Conservation (phyloP, 2,329 filamentous ascomycete species). For the Colletotrichum plurivorum region DNA sequence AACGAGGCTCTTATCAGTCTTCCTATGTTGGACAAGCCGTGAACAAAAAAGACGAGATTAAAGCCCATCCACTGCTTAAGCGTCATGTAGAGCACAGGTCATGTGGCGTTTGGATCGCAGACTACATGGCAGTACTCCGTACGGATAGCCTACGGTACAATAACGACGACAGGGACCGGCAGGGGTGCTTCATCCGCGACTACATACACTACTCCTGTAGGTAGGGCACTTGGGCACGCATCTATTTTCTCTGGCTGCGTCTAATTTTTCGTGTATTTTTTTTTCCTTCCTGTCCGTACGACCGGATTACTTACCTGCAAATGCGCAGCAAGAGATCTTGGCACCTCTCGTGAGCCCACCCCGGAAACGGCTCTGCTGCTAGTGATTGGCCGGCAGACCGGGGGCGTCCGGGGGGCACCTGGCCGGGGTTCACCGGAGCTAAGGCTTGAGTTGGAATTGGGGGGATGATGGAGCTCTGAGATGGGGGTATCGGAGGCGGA, state of each 20-base stretch:
- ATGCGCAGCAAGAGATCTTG: constrained; percentile 35
- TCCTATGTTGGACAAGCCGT: too few relatives aligned
- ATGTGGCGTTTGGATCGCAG: too few relatives aligned
- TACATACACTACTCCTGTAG: too few relatives aligned
- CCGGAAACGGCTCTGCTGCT: not conserved
- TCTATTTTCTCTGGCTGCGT: too few relatives aligned
- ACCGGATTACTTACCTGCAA: constrained; percentile 24
- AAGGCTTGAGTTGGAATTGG: constrained; percentile 11
- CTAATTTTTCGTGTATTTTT: not conserved
- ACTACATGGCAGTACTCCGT: too few relatives aligned
- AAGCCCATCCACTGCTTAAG: too few relatives aligned
- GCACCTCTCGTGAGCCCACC: constrained; percentile 13
- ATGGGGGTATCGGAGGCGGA: constrained; percentile 11
- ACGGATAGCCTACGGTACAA: too few relatives aligned
- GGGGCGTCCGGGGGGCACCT: constrained; percentile 11
- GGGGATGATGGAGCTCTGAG: not conserved
- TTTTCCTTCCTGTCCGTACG: constrained; percentile 15
- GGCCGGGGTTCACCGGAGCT: constrained; percentile 9
- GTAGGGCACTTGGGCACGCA: too few relatives aligned
- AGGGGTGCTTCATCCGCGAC: not conserved
- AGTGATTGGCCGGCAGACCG: constrained; percentile 27
- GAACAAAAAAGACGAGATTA: too few relatives aligned
- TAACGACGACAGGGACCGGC: not conserved
- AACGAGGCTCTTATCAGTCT: too few relatives aligned
- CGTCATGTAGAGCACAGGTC: too few relatives aligned